Evolutionary conservation across 2,329 filamentous ascomycete species (phyloP).

Genomic region (Phyllosticta citriasiana): DNA sequence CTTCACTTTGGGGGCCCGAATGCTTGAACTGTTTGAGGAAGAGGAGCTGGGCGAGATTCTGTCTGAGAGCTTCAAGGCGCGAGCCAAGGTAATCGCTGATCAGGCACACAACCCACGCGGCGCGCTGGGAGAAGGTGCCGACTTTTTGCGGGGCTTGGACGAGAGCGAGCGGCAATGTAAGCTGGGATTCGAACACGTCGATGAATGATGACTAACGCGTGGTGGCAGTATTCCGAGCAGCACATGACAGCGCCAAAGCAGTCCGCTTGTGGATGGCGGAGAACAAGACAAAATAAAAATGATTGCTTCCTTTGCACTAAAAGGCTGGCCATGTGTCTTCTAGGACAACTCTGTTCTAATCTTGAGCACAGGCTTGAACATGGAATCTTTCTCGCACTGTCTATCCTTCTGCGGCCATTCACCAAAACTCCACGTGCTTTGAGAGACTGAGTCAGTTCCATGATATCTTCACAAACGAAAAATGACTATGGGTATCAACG

Average conservation of each 20-base stretch:
- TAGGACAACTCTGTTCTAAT: background rate
- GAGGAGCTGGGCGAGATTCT: conserved; percentile 61
- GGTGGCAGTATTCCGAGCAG: conserved; percentile 35
- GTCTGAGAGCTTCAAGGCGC: conserved; percentile 63
- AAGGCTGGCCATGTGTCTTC: background rate
- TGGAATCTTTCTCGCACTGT: background rate
- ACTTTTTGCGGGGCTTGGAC: conserved; percentile 81
- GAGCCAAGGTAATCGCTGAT: conserved; percentile 74
- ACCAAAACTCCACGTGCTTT: background rate
- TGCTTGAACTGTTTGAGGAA: conserved; percentile 87
- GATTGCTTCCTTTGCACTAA: background rate
- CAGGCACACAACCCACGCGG: conserved; percentile 79
- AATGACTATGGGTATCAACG: conserved; percentile 10
- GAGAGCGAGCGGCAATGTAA: conserved; percentile 70
- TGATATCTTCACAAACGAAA: background rate
- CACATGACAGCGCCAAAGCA: conserved; percentile 37
- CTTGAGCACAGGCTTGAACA: background rate
- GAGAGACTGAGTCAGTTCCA: background rate
- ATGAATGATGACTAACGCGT: background rate
- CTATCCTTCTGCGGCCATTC: background rate
- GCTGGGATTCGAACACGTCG: conserved; percentile 16
- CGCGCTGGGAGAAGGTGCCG: conserved; percentile 54
- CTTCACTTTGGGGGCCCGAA: conserved; percentile 73
- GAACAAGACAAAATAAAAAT: conserved; percentile 21
- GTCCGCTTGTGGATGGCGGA: conserved; percentile 37